Evolutionary conservation across 805 yeast genomes (phyloP).

Genomic region (Saturnispora hagleri): DNA sequence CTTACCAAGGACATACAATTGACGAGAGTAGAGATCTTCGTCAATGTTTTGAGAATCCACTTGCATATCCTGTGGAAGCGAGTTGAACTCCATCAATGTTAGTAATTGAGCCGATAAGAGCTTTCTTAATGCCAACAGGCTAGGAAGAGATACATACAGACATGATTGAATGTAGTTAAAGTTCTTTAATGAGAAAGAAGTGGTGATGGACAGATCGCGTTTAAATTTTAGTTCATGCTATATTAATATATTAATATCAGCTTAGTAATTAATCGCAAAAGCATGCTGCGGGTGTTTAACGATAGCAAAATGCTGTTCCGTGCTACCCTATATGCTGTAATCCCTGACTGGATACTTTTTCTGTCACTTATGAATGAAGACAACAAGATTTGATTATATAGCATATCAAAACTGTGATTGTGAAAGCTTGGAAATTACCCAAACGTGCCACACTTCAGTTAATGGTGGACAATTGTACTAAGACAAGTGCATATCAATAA

Average conservation of each 20-base stretch:
- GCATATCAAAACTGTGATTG: too few species aligned
- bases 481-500: too few species aligned
- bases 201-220: background rate
- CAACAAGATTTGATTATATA: too few species aligned
- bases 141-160: background rate
- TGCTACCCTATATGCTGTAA: too few species aligned
- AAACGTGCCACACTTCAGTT: too few species aligned
- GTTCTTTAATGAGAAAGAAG: background rate
- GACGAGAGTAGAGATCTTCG: slow-evolving; percentile 93
- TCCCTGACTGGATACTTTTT: too few species aligned
- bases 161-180: background rate
- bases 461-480: too few species aligned
- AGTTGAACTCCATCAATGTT: background rate
- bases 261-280: background rate
- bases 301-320: too few species aligned
- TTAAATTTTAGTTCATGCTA: background rate
- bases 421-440: too few species aligned
- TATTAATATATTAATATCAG: background rate
- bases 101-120: background rate
- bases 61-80: slow-evolving; percentile 29
- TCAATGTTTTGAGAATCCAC: slow-evolving; percentile 54
- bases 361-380: too few species aligned
- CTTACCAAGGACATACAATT: slow-evolving; percentile 89
- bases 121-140: too few species aligned
- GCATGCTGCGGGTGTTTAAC: too few species aligned